Evolutionary conservation across 1,139 yeast species (phyloP), one percentile per base, ranked within the genome.

Genomic region (Geotrichum australiense): DNA sequence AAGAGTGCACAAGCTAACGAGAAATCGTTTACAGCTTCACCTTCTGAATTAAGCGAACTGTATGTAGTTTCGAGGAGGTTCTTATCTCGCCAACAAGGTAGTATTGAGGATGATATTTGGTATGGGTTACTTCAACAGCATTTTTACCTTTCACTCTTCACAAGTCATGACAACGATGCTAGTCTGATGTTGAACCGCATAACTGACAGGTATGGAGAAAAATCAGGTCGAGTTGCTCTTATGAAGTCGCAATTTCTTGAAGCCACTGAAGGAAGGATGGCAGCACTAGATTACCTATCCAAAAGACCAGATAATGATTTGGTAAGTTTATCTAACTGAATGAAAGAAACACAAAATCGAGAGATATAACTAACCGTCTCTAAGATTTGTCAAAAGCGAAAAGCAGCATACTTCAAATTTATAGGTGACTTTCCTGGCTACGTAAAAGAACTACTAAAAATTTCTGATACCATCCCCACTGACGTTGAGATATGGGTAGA

Each of bases 401-500:
- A 63, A 44, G 56, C 64, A 0, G 59, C 63, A 6, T 40, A 67
- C 24, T 47, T 56, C 5, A 64, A 59, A 41, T 55, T 53, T 39
- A 51, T 47, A 10, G 59, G 57, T 8, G 54, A 59, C 37, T 41
- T 47, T 51, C 60, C 53, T 59, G 62, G 49, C 8, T 80, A 76
- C 55, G 70, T 78, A 35, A 62, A 64, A 35, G 73, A 70, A 47
- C 66, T 83, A 49, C 60, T 64, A 27, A 65, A 62, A 45, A 73
- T 71, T 52, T 60, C 79, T 41, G 73, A 74, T 39, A 57, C 69
- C 41, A 75, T 72, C 51, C 96, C 96, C 0, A 61, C 78, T 23
- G 97, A 91, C 60, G 65, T 74, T 5, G 76, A 80, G 50, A 66
- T 84, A 1, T 86, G 94, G 94, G 70, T 77, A 36, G 94, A 84